Evolutionary conservation across 352 stramenopile species (phyloP), one percentile per base, ranked within the genome.

Genomic region (Plasmopara viticola): DNA sequence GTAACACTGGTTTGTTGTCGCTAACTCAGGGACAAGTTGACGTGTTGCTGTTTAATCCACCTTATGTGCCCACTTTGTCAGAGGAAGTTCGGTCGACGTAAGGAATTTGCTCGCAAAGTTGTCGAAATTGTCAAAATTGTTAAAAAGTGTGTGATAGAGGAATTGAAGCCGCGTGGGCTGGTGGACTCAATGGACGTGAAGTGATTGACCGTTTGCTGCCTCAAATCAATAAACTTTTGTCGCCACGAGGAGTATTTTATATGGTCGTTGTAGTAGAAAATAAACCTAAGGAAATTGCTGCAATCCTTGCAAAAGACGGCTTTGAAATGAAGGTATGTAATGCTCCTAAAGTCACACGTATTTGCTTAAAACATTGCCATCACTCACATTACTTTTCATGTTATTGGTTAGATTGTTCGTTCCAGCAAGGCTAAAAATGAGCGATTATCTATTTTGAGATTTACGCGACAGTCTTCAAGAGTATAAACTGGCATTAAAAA

Each of bases 181-280:
- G 96, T 35, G 96, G 96, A 4, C 49, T 75, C 8, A 68, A 97
- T 48, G 96, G 96, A 13, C 81, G 96, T 34, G 78, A 96, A 57
- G 95, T 99, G 3, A 91, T 98, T 44, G 95, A 99, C 71, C 78
- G 92, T 30, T 66, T 98, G 31, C 68, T 99, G 25, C 92, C 92
- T 5, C 80, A 94, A 53, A 84, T 99, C 41, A 85, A 89, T 49
- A 67, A 70, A 20, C 30, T 97, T 41, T 44, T 97, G 9, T 94
- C 85, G 1, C 64, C 76, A 3, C 56, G 31, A 15, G 96, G 96
- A 9, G 80, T 97, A 5, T 97, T 97, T 48, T 99, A 98, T 68
- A 87, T 99, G 74, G 89, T 99, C n/a, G 87, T 95, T 5, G 94
- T 99, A 0, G 80, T 95, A 40, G 96, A 99, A 59, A 99, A 99